Percentiles rank a stretch among this genome's conserved stretches.
phyloP scores from a whole-genome alignment of 1,284 basidiomycete species.

The Retiboletus flavoniger region DNA sequence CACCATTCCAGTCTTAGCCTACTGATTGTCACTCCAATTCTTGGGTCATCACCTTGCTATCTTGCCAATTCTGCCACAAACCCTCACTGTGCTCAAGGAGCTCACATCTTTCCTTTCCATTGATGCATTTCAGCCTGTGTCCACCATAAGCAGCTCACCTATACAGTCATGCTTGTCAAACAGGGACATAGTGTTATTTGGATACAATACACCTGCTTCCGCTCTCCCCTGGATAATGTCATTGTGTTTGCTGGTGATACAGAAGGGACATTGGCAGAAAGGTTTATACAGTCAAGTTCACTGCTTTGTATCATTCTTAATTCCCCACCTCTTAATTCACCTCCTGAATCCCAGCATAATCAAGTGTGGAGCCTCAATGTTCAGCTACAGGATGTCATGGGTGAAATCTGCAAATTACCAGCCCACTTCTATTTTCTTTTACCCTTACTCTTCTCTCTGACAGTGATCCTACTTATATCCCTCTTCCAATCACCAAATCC shows the following conservation, averaged over 20 bases:
- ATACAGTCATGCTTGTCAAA: neutral
- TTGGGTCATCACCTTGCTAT: constrained; percentile 1
- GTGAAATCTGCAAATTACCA: neutral
- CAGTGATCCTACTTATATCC: constrained; percentile 11
- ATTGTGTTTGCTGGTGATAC: neutral
- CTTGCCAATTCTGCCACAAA: constrained; percentile 5
- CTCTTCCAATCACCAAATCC: constrained; percentile 3
- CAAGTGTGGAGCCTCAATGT: neutral
- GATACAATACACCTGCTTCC: neutral
- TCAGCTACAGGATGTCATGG: neutral
- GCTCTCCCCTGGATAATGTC: neutral
- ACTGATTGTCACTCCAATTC: constrained; percentile 1
- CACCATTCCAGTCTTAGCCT: constrained; percentile 8
- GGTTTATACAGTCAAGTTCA: neutral
- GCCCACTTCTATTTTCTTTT: constrained; percentile 20
- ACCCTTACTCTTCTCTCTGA: constrained; percentile 2
- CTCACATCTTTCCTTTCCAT: constrained; percentile 1
- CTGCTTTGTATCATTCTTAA: neutral
- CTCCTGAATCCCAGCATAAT: neutral
- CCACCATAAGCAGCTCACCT: neutral
- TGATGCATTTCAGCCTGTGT: neutral
- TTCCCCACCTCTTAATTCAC: neutral
- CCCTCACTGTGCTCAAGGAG: neutral
- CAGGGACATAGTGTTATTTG: neutral
- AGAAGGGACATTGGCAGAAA: neutral